These are phyloP conservation scores for Acer negundo DNA, from an alignment of 345 rosid genomes.

Conservation along the genomic window DNA sequence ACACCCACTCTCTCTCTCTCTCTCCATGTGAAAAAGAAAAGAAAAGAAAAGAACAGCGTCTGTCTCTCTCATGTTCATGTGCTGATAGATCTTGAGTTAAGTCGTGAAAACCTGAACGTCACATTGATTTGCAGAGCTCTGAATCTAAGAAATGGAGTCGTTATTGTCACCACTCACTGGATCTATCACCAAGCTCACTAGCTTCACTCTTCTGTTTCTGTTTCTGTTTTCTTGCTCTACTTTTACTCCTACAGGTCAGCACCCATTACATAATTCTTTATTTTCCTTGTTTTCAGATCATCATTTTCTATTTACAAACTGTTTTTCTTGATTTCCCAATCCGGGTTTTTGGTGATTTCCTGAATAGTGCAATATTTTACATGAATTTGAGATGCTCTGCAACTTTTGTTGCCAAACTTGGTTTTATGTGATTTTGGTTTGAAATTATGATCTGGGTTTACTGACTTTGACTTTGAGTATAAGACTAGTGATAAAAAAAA, in stretches of 20 bases:
- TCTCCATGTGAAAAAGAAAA: background rate
- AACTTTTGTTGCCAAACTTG: background rate
- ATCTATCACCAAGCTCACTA: background rate
- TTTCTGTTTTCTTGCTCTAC: background rate
- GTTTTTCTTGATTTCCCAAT: conserved; percentile 23
- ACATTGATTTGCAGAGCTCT: background rate
- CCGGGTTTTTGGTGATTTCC: conserved; percentile 15
- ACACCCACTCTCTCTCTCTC: too few species aligned
- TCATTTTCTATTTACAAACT: background rate
- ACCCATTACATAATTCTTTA: background rate
- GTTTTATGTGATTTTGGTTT: conserved; percentile 11
- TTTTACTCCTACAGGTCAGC: background rate
- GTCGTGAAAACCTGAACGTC: background rate
- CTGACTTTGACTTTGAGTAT: background rate
- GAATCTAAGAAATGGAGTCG: background rate
- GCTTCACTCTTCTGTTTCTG: background rate
- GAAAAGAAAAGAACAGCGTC: background rate
- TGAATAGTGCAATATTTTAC: background rate
- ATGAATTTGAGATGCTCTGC: background rate
- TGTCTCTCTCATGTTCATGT: background rate
- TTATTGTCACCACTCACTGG: background rate
- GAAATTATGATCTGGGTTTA: conserved; percentile 21
- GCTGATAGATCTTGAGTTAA: background rate
- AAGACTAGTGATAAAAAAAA: background rate
- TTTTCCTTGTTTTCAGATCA: conserved; percentile 14